These are phyloP conservation scores for Blastobotrys raffinosifermentans DNA, from an alignment of 1,139 yeast genomes.

Conservation along the genomic window DNA sequence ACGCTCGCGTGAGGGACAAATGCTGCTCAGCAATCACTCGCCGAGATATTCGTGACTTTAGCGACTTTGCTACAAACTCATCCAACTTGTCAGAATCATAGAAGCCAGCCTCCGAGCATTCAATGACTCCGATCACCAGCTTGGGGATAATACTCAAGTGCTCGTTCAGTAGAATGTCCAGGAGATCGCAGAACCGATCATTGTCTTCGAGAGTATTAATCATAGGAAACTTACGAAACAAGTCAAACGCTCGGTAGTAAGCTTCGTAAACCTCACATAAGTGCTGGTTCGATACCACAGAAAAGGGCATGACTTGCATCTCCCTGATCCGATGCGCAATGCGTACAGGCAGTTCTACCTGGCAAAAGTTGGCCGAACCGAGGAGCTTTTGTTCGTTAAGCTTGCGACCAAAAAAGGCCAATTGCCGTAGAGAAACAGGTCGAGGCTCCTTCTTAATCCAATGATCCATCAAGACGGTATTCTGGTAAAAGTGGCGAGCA, in stretches of 20 bases:
- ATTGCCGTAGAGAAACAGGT: constrained; percentile 80
- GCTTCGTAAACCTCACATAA: constrained; percentile 82
- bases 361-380: constrained; percentile 79
- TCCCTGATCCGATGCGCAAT: constrained; percentile 75
- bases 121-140: constrained; percentile 88
- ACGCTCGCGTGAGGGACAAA: constrained; percentile 65
- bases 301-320: constrained; percentile 76
- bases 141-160: constrained; percentile 80
- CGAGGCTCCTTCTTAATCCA: constrained; percentile 68
- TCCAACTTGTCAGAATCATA: constrained; percentile 64
- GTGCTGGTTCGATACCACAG: constrained; percentile 79
- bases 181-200: constrained; percentile 57
- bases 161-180: constrained; percentile 58
- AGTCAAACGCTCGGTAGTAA: constrained; percentile 80
- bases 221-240: constrained; percentile 65
- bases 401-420: constrained; percentile 83
- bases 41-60: constrained; percentile 82
- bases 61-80: constrained; percentile 63
- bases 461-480: constrained; percentile 54
- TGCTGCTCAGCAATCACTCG: constrained; percentile 90
- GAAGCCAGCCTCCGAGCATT: constrained; percentile 59
- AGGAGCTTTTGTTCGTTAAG: constrained; percentile 74
- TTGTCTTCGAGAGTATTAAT: constrained; percentile 69
- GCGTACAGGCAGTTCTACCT: constrained; percentile 77
- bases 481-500: constrained; percentile 73